Evolutionary conservation across 2,329 filamentous ascomycete genomes (phyloP).

Genomic region (Exophiala aquamarina): DNA sequence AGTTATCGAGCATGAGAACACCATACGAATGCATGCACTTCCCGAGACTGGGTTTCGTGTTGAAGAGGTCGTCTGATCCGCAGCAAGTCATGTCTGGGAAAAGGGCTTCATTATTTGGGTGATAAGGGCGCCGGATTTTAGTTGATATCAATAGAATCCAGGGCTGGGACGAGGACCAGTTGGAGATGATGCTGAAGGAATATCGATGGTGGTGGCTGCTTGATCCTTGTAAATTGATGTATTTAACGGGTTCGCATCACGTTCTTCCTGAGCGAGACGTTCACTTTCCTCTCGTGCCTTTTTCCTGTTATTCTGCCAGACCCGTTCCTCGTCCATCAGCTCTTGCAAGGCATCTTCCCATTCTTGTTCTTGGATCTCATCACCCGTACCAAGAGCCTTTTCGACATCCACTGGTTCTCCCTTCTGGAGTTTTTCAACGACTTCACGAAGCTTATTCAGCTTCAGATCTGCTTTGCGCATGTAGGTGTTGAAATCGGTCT

Average conservation of each 20-base stretch:
- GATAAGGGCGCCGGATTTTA: too few species aligned
- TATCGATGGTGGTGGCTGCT: background rate
- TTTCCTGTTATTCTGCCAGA: slow-evolving; percentile 25
- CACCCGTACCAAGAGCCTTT: slow-evolving; percentile 74
- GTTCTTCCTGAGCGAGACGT: slow-evolving; percentile 18
- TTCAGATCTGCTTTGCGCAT: slow-evolving; percentile 75
- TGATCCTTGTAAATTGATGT: slow-evolving; percentile 5
- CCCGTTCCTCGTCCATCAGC: slow-evolving; percentile 25
- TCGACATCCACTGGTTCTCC: slow-evolving; percentile 77
- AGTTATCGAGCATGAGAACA: slow-evolving; percentile 19
- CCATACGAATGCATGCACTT: slow-evolving; percentile 15
- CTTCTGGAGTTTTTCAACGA: slow-evolving; percentile 46
- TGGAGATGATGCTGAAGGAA: background rate
- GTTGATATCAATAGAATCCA: slow-evolving; percentile 24
- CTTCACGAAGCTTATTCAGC: slow-evolving; percentile 71
- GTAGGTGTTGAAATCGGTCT: slow-evolving; percentile 71
- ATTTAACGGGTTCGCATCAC: slow-evolving; percentile 27
- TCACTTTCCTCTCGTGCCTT: slow-evolving; percentile 23
- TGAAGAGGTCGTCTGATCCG: slow-evolving; percentile 7
- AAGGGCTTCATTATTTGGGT: too few species aligned
- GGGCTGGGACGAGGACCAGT: slow-evolving; percentile 9
- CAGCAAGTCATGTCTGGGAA: too few species aligned
- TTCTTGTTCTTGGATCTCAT: slow-evolving; percentile 71
- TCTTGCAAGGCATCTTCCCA: slow-evolving; percentile 67
- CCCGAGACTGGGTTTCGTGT: slow-evolving; percentile 14